A percentile compares a stretch with the other conserved stretches of the same genome.
Evolutionary conservation across 2,329 filamentous ascomycete genomes (phyloP).

Genomic region (Fusarium falciforme): DNA sequence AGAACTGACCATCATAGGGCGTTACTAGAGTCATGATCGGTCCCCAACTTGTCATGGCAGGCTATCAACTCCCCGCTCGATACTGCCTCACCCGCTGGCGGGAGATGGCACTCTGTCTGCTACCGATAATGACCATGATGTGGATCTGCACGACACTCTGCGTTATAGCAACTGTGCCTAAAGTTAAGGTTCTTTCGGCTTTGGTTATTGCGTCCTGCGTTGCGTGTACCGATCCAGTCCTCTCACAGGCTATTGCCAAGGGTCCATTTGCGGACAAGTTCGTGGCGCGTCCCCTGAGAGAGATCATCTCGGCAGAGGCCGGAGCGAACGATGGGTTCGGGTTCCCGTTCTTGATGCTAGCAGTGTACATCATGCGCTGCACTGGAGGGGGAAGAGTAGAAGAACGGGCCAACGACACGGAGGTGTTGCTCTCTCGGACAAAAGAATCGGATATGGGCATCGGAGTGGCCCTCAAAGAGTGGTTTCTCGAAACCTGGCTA

Average conservation of each 20-base stretch:
- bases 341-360: constrained; percentile 67
- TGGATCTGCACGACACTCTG: constrained; percentile 69
- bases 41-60: constrained; percentile 70
- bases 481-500: constrained; percentile 69
- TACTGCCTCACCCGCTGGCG: constrained; percentile 62
- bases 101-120: constrained; percentile 65
- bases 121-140: constrained; percentile 72
- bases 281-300: constrained; percentile 65
- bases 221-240: constrained; percentile 61
- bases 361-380: constrained; percentile 6
- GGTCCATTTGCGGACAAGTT: constrained; percentile 66
- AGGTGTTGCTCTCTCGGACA: neutral
- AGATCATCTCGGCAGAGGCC: constrained; percentile 72
- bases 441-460: constrained; percentile 61
- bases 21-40: constrained; percentile 70
- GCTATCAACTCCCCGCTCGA: constrained; percentile 69
- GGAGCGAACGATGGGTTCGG: constrained; percentile 72
- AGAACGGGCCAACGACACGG: constrained; percentile 43
- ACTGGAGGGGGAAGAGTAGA: constrained; percentile 50
- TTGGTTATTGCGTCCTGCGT: constrained; percentile 71
- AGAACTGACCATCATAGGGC: constrained; percentile 45
- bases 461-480: constrained; percentile 63
- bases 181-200: constrained; percentile 64
- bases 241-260: constrained; percentile 40
- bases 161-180: constrained; percentile 65